phyloP scores from a whole-genome alignment of 768 basidiomycete genomes.

The Pisolithus albus region DNA sequence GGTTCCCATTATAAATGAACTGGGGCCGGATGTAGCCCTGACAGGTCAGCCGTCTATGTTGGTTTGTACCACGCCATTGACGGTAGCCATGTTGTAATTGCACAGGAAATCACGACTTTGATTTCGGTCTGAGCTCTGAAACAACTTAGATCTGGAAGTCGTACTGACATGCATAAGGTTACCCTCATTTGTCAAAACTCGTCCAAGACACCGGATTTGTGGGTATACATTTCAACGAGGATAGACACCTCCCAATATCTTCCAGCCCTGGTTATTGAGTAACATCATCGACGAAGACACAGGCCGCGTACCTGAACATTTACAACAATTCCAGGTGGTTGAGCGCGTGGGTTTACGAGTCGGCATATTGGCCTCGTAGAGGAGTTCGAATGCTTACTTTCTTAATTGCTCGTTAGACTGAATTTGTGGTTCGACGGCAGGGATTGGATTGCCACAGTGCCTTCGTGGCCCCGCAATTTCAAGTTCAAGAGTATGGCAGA shows the following conservation, averaged over 20 bases:
- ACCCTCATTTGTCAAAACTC: constrained; percentile 59
- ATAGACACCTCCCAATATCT: not conserved
- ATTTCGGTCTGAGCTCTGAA: constrained; percentile 51
- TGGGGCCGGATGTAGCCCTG: constrained; percentile 73
- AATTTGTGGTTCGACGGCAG: constrained; percentile 30
- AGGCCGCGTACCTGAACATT: constrained; percentile 48
- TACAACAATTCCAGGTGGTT: constrained; percentile 58
- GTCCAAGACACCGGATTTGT: constrained; percentile 72
- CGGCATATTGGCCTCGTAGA: constrained; percentile 84
- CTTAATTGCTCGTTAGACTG: not conserved
- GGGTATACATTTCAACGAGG: constrained; percentile 18
- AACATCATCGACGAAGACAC: constrained; percentile 75
- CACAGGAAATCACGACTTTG: constrained; percentile 88
- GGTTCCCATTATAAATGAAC: constrained; percentile 81
- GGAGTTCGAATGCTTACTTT: constrained; percentile 38
- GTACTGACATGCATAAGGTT: constrained; percentile 34
- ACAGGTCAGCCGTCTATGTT: constrained; percentile 47
- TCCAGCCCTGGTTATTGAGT: constrained; percentile 82
- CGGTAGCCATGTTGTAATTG: constrained; percentile 6
- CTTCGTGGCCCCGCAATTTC: constrained; percentile 82
- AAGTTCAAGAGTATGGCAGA: constrained; percentile 69
- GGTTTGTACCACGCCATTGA: not conserved
- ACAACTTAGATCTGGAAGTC: not conserved
- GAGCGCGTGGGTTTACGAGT: constrained; percentile 66
- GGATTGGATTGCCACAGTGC: constrained; percentile 84